Evolutionary conservation across 2,329 filamentous ascomycete genomes (phyloP).

Genomic region (Colletotrichum spinosum): DNA sequence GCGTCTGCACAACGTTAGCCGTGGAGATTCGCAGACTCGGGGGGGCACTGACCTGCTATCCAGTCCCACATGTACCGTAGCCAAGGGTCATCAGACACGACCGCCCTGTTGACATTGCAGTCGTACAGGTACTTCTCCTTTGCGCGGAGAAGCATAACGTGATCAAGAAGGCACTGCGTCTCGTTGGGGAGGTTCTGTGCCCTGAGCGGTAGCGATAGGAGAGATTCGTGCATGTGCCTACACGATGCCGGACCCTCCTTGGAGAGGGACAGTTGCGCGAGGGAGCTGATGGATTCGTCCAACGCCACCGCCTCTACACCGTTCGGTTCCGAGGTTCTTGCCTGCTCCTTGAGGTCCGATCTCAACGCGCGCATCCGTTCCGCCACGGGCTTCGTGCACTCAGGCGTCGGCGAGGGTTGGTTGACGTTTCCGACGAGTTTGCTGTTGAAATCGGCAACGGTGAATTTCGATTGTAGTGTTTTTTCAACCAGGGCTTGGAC

Average conservation of each 20-base stretch:
- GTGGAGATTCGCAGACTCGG: not conserved
- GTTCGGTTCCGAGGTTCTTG: constrained; percentile 41
- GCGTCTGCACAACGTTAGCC: constrained; percentile 59
- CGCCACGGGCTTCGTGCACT: constrained; percentile 55
- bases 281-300: constrained; percentile 45
- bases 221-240: constrained; percentile 67
- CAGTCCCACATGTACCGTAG: constrained; percentile 85
- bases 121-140: constrained; percentile 74
- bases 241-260: constrained; percentile 57
- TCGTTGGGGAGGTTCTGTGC: constrained; percentile 61
- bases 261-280: constrained; percentile 52
- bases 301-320: constrained; percentile 4
- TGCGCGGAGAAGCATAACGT: constrained; percentile 69
- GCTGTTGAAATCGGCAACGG: constrained; percentile 27
- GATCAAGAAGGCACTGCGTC: constrained; percentile 65
- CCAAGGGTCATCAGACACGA: constrained; percentile 80
- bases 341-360: constrained; percentile 37
- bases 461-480: constrained; percentile 32
- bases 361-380: constrained; percentile 63
- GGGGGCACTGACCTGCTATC: constrained; percentile 69
- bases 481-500: constrained; percentile 49
- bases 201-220: constrained; percentile 59
- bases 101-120: constrained; percentile 71
- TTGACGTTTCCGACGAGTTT: constrained; percentile 8
- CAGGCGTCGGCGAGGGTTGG: constrained; percentile 53